Conservation (phyloP, 208 protist species). For the Leishmania major region DNA sequence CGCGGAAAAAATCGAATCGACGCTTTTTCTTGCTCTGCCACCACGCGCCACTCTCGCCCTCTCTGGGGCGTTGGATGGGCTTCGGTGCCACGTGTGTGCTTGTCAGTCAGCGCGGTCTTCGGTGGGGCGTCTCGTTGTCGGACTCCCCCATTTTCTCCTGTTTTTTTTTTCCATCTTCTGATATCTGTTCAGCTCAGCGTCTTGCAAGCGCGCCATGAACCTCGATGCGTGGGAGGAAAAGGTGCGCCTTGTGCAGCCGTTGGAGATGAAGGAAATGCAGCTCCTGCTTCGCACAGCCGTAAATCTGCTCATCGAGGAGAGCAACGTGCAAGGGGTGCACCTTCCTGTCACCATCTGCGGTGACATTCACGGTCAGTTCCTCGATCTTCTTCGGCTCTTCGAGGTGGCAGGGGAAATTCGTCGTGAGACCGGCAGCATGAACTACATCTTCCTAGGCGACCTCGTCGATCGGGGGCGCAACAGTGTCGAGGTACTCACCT, state of each 20-base stretch:
- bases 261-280: conserved; percentile 75
- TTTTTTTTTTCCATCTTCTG: neutral
- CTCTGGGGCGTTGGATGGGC: no score
- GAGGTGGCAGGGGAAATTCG: conserved; percentile 90
- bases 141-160: neutral
- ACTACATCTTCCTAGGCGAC: conserved; percentile 95
- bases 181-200: neutral
- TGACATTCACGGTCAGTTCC: conserved; percentile 99
- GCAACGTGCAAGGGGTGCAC: conserved; percentile 94
- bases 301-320: conserved; percentile 85
- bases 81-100: neutral
- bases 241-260: conserved; percentile 52
- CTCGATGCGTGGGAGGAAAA: conserved; percentile 71
- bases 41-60: neutral
- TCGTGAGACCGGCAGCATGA: conserved; percentile 55
- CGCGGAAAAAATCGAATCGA: neutral
- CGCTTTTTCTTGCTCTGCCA: neutral
- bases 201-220: conserved; percentile 38
- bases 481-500: conserved; percentile 93
- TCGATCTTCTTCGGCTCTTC: conserved; percentile 97
- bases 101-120: neutral
- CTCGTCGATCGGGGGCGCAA: conserved; percentile 96
- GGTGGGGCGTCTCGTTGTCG: neutral
- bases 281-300: conserved; percentile 61
- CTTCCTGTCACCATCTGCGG: conserved; percentile 98